Evolutionary conservation across 176 grass and related monocot genomes (phyloP).

Genomic region (Musa troglodytarum): DNA sequence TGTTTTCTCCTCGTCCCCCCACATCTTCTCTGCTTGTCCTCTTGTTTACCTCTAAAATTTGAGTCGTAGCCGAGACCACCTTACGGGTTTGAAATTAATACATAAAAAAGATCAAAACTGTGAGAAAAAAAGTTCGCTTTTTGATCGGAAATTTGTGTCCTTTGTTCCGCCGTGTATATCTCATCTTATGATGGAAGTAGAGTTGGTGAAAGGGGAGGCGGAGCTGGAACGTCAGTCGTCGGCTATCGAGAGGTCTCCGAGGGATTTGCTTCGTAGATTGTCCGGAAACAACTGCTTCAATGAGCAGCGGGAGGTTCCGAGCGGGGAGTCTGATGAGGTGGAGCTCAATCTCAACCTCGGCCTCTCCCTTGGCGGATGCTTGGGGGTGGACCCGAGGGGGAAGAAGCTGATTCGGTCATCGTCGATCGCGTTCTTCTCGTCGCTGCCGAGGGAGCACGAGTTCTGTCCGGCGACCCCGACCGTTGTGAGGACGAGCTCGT

Average conservation of each 20-base stretch:
- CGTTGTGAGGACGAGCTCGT: neutral
- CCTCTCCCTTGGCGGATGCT: conserved; percentile 7
- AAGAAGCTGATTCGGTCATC: conserved; percentile 4
- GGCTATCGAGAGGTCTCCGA: conserved; percentile 1
- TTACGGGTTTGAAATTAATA: neutral
- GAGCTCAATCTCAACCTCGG: conserved; percentile 12
- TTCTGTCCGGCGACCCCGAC: neutral
- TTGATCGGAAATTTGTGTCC: neutral
- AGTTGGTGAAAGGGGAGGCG: neutral
- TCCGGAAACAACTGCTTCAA: neutral
- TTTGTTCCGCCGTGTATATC: neutral
- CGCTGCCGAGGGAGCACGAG: neutral
- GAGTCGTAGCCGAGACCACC: neutral
- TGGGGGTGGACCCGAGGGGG: neutral
- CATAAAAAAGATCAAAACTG: neutral
- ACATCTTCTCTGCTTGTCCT: neutral
- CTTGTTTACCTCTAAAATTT: neutral
- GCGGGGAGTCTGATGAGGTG: neutral
- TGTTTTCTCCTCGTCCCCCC: neutral
- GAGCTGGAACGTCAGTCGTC: neutral
- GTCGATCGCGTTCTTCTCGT: conserved; percentile 1
- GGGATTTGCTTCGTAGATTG: conserved; percentile 11
- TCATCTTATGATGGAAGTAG: neutral
- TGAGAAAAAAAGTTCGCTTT: neutral
- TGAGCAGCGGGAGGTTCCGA: neutral